phyloP scores from a whole-genome alignment of 192 early-diverging fungal genomes.

The Oehlia diaphana region DNA sequence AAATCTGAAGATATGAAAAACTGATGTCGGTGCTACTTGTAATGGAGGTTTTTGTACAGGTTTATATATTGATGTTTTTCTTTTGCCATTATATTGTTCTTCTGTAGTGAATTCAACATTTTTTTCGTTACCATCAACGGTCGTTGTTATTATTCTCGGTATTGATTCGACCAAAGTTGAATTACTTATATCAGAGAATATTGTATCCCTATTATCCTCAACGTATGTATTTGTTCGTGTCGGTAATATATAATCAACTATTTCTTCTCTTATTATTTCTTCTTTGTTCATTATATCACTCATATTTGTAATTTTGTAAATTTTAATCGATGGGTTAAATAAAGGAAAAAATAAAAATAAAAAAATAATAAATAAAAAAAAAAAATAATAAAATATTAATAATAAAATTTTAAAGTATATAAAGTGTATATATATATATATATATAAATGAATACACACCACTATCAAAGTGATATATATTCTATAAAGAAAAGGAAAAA shows the following conservation, averaged over 20 bases:
- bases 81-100: not conserved
- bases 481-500: not conserved
- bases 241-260: not conserved
- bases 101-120: not conserved
- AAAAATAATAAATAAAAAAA: no score
- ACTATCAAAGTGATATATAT: no score
- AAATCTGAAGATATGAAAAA: conserved; percentile 30
- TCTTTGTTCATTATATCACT: not conserved
- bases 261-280: not conserved
- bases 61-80: conserved; percentile 22
- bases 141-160: not conserved
- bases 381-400: no score
- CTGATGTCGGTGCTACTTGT: not conserved
- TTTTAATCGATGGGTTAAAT: not conserved
- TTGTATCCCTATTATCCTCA: not conserved
- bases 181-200: not conserved
- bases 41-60: conserved; percentile 12
- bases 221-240: not conserved
- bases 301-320: not conserved
- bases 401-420: no score
- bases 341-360: not conserved
- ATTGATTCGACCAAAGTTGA: not conserved
- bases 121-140: not conserved
- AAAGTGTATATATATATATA: no score
- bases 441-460: no score